Conservation (phyloP, 176 grass and related monocot genomes). For the Aechmea fasciata region DNA sequence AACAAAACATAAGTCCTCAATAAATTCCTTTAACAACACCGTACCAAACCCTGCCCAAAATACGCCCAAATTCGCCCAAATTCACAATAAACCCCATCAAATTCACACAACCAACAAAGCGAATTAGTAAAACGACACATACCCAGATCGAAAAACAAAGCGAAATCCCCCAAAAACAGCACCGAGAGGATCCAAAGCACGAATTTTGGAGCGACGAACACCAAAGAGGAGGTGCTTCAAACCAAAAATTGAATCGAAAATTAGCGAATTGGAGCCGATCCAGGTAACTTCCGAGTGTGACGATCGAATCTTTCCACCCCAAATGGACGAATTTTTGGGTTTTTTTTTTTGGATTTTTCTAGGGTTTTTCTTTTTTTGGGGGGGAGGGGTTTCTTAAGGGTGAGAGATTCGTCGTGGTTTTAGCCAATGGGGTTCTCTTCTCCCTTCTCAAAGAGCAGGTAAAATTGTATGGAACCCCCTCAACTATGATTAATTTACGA, state of each 20-base stretch:
- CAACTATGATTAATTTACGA: no score
- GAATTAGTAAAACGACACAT: neutral
- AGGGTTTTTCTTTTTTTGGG: constrained; percentile 7
- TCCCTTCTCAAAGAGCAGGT: neutral
- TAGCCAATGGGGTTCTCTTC: neutral
- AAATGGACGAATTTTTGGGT: neutral
- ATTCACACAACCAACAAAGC: neutral
- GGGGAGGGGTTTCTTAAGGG: constrained; percentile 1
- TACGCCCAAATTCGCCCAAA: neutral
- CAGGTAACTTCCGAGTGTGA: neutral
- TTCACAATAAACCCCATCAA: constrained; percentile 2
- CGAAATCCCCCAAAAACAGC: neutral
- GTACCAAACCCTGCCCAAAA: neutral
- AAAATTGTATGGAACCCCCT: neutral
- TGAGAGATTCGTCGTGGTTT: neutral
- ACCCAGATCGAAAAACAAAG: constrained; percentile 8
- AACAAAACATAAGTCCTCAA: neutral
- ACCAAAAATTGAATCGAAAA: constrained; percentile 1
- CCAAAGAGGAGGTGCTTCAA: neutral
- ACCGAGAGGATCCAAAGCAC: neutral
- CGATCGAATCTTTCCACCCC: constrained; percentile 9
- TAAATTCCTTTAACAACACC: neutral
- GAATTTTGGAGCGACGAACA: neutral
- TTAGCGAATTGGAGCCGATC: neutral
- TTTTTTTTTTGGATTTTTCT: constrained; percentile 2